Evolutionary conservation across 306 rosid genomes (phyloP).

Genomic region (Herpetospermum pedunculosum): DNA sequence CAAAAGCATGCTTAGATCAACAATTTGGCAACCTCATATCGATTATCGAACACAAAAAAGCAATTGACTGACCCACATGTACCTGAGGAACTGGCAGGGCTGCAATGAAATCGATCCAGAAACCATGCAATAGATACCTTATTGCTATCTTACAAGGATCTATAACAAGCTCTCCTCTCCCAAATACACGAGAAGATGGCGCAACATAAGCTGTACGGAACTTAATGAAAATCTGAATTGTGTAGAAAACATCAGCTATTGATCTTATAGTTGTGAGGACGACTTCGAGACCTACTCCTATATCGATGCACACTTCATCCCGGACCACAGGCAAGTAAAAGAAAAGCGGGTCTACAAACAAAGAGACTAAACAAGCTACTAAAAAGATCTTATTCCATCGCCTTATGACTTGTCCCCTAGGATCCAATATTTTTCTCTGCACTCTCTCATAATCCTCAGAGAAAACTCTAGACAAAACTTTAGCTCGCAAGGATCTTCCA

Average conservation of each 20-base stretch:
- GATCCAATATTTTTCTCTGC: slow-evolving; percentile 33
- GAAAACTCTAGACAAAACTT: slow-evolving; percentile 41
- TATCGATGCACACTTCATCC: slow-evolving; percentile 23
- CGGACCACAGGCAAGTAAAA: slow-evolving; percentile 35
- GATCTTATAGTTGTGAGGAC: slow-evolving; percentile 35
- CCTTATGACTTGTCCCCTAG: slow-evolving; percentile 24
- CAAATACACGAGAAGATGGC: slow-evolving; percentile 48
- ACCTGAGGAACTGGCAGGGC: slow-evolving; percentile 57
- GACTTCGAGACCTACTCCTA: slow-evolving; percentile 24
- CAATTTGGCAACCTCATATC: background rate
- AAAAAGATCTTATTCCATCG: slow-evolving; percentile 41
- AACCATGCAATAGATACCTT: slow-evolving; percentile 23
- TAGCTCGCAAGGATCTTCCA: slow-evolving; percentile 21
- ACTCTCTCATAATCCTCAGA: slow-evolving; percentile 42
- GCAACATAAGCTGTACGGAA: slow-evolving; percentile 44
- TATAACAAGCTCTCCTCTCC: slow-evolving; percentile 52
- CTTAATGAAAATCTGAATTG: slow-evolving; percentile 28
- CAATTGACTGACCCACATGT: background rate
- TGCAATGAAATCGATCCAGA: slow-evolving; percentile 37
- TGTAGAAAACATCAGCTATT: slow-evolving; percentile 31
- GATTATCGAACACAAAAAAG: background rate
- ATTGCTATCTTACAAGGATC: slow-evolving; percentile 33
- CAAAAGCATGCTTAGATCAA: slow-evolving; percentile 5
- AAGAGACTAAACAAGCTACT: slow-evolving; percentile 29
- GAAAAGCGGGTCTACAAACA: slow-evolving; percentile 46